Percentiles rank a stretch among this genome's conserved stretches.
Conservation (phyloP, 805 yeast genomes). For the Sugiyamaella qingdaonensis region DNA sequence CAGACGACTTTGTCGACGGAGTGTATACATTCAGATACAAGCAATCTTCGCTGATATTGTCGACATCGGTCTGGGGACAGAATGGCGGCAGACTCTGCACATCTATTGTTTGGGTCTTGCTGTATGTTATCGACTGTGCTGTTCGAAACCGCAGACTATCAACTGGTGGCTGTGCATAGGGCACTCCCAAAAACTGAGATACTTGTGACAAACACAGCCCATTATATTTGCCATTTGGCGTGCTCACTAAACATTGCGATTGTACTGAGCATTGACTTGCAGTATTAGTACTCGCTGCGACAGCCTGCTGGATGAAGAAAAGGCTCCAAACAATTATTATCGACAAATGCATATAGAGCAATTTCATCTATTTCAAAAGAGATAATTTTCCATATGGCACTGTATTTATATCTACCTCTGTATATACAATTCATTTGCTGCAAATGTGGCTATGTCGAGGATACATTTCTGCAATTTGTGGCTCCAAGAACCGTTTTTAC, state of each 20-base stretch:
- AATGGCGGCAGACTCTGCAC: constrained; percentile 27
- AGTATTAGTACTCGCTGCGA: too few relatives aligned
- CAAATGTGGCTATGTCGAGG: too few relatives aligned
- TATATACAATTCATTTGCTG: too few relatives aligned
- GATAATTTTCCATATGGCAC: too few relatives aligned
- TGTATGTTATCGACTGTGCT: constrained; percentile 14
- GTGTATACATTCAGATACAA: constrained; percentile 29
- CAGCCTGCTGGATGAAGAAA: too few relatives aligned
- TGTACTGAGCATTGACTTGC: not conserved
- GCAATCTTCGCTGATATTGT: constrained; percentile 29
- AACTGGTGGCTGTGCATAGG: constrained; percentile 32
- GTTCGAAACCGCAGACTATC: constrained; percentile 29
- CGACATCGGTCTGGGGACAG: constrained; percentile 23
- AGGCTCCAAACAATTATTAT: too few relatives aligned
- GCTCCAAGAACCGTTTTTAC: too few relatives aligned
- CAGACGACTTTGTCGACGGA: constrained; percentile 17
- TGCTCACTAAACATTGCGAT: constrained; percentile 35
- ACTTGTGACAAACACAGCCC: not conserved
- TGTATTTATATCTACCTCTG: too few relatives aligned
- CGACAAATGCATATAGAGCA: too few relatives aligned
- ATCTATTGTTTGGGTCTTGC: constrained; percentile 16
- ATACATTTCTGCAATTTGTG: too few relatives aligned
- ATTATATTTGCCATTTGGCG: constrained; percentile 18
- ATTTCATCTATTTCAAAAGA: too few relatives aligned
- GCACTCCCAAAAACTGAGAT: constrained; percentile 21